Percentiles rank a stretch among this genome's conserved stretches.
phyloP scores from a whole-genome alignment of 2,329 filamentous ascomycete species.

The Pseudocercospora eumusae region DNA sequence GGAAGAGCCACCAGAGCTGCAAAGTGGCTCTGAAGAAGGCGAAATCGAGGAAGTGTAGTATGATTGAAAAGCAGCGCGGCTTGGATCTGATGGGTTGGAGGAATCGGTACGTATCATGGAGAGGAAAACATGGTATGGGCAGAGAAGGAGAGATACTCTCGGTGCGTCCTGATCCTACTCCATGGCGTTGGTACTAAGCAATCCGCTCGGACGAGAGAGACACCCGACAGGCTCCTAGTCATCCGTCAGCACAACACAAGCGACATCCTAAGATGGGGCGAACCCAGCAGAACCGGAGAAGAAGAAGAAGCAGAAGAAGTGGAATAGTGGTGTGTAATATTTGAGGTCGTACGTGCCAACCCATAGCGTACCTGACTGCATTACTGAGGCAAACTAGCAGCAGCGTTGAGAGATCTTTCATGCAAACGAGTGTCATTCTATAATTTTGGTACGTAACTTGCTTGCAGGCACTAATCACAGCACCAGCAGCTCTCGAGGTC shows the following conservation, averaged over 20 bases:
- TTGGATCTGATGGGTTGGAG: neutral
- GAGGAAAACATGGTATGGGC: neutral
- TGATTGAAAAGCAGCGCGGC: too few relatives aligned
- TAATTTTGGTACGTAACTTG: slow-evolving; percentile 8
- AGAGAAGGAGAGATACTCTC: neutral
- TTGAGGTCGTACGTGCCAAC: neutral
- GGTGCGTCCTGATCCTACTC: neutral
- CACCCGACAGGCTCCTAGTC: neutral
- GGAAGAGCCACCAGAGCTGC: slow-evolving; percentile 61
- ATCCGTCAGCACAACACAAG: neutral
- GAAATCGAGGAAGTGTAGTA: slow-evolving; percentile 80
- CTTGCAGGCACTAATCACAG: neutral
- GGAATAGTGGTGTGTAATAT: neutral
- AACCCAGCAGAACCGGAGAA: neutral
- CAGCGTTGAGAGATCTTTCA: neutral
- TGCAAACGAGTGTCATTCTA: slow-evolving; percentile 1
- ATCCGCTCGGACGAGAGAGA: neutral
- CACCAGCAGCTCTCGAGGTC: neutral
- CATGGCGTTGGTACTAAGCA: neutral
- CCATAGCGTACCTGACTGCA: neutral
- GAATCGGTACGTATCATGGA: neutral
- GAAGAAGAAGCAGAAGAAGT: neutral
- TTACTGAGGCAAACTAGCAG: slow-evolving; percentile 1
- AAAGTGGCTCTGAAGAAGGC: slow-evolving; percentile 92
- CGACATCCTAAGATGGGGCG: neutral